Evolutionary conservation across 148 eudicot genomes (phyloP).

Genomic region (Mesembryanthemum crystallinum): DNA sequence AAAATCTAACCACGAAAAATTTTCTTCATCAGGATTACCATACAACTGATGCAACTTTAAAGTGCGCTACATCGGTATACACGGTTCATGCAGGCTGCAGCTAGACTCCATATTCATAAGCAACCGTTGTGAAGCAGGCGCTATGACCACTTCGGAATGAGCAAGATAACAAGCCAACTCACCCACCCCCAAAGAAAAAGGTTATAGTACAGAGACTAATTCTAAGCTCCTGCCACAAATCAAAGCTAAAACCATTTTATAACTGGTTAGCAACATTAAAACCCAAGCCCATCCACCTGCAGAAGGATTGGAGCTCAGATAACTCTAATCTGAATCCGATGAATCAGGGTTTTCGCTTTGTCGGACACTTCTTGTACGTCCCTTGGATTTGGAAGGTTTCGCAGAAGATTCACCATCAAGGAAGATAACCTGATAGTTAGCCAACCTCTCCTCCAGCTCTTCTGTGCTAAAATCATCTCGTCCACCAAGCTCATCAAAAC

Average conservation of each 20-base stretch:
- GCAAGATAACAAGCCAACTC: background rate
- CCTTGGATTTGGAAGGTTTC: conserved; percentile 46
- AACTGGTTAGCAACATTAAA: background rate
- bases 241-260: background rate
- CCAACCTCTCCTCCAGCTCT: conserved; percentile 87
- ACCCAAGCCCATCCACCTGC: background rate
- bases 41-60: background rate
- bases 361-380: conserved; percentile 59
- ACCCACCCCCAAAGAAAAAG: background rate
- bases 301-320: background rate
- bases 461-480: conserved; percentile 83
- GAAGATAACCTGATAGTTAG: conserved; percentile 63
- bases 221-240: background rate
- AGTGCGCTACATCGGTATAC: background rate
- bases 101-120: background rate
- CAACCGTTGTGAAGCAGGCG: background rate
- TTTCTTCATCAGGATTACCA: background rate
- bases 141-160: background rate
- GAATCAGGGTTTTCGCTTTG: conserved; percentile 61
- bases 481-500: conserved; percentile 93
- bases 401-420: conserved; percentile 84
- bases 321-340: conserved; percentile 70
- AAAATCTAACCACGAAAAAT: background rate
- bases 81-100: background rate
- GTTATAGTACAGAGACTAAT: background rate